Evolutionary conservation across 2,329 filamentous ascomycete genomes (phyloP).

Genomic region (Leptographium lundbergii): DNA sequence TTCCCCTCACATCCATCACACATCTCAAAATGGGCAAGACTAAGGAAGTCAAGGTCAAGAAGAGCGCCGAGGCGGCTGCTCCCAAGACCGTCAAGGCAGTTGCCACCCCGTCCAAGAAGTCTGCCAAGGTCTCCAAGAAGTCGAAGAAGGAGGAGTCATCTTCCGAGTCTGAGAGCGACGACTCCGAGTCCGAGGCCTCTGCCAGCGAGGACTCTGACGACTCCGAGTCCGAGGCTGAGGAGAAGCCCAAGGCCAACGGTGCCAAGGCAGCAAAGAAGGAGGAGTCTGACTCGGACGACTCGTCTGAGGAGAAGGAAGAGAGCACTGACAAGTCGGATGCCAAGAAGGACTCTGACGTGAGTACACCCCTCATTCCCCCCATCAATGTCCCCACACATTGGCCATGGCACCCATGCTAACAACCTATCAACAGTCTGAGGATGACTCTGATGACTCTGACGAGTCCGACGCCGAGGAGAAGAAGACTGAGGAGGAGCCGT

Average conservation of each 20-base stretch:
- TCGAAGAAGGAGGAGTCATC: slow-evolving; percentile 13
- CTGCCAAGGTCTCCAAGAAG: slow-evolving; percentile 30
- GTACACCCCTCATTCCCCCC: slow-evolving; percentile 2
- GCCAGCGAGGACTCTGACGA: slow-evolving; percentile 12
- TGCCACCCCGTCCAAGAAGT: slow-evolving; percentile 52
- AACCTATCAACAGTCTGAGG: slow-evolving; percentile 18
- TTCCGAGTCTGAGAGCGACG: slow-evolving; percentile 22
- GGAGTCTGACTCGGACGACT: slow-evolving; percentile 19
- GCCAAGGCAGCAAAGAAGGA: slow-evolving; percentile 9
- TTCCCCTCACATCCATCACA: background rate
- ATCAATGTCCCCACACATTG: background rate
- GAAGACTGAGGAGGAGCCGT: slow-evolving; percentile 21
- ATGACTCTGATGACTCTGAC: slow-evolving; percentile 22
- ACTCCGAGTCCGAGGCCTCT: slow-evolving; percentile 12
- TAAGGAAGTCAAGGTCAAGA: slow-evolving; percentile 48
- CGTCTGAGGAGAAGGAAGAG: slow-evolving; percentile 16
- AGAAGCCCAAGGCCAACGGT: slow-evolving; percentile 13
- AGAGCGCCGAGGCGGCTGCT: slow-evolving; percentile 32
- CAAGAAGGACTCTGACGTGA: slow-evolving; percentile 10
- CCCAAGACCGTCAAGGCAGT: slow-evolving; percentile 59
- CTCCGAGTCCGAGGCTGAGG: slow-evolving; percentile 11
- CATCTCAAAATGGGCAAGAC: slow-evolving; percentile 48
- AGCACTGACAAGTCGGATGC: slow-evolving; percentile 4
- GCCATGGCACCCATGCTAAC: background rate
- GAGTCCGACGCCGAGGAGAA: slow-evolving; percentile 16